Conservation (phyloP, 352 stramenopile species). For the Phytophthora chlamydospora region DNA sequence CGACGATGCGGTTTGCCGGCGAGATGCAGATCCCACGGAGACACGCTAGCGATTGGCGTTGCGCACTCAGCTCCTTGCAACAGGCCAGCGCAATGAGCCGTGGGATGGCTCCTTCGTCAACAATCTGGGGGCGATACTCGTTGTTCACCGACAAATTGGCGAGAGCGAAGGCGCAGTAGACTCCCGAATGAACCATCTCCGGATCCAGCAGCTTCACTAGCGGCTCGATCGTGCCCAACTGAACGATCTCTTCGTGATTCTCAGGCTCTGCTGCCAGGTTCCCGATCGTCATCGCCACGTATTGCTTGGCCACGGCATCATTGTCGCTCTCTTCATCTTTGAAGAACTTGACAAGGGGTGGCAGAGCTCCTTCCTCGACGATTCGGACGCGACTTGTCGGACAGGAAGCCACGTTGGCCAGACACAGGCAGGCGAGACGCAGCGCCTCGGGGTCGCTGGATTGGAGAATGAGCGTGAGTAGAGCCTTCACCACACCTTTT, state of each 20-base stretch:
- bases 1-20: constrained; percentile 83
- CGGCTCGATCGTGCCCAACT: constrained; percentile 88
- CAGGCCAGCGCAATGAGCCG: constrained; percentile 94
- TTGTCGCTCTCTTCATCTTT: constrained; percentile 87
- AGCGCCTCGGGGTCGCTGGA: constrained; percentile 94
- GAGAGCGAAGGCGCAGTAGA: constrained; percentile 95
- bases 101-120: constrained; percentile 94
- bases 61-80: constrained; percentile 92
- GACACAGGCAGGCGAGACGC: constrained; percentile 92
- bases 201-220: constrained; percentile 93
- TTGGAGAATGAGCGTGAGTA: constrained; percentile 91
- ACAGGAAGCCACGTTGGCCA: constrained; percentile 95
- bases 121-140: constrained; percentile 91
- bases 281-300: constrained; percentile 95
- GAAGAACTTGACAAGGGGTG: constrained; percentile 91
- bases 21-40: constrained; percentile 94
- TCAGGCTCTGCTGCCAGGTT: constrained; percentile 95
- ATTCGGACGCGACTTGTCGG: constrained; percentile 90
- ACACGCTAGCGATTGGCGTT: constrained; percentile 92
- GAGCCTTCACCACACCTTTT: constrained; percentile 94
- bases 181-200: constrained; percentile 80
- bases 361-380: constrained; percentile 92
- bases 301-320: constrained; percentile 90
- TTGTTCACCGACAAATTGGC: constrained; percentile 95
- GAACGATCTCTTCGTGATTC: constrained; percentile 96